Evolutionary conservation across 306 rosid genomes (phyloP).

Genomic region (Lablab purpureus): DNA sequence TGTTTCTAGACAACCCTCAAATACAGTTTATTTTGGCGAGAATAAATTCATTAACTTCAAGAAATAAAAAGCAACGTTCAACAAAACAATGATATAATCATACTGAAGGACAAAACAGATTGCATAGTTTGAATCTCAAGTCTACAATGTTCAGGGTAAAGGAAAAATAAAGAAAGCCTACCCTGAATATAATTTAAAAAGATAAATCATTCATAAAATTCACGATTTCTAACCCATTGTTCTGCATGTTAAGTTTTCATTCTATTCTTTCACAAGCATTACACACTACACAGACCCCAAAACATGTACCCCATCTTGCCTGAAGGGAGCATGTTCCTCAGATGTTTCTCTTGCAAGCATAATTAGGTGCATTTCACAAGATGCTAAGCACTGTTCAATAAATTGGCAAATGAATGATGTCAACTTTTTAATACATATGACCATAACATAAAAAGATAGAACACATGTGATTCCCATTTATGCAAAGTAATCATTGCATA

Average conservation of each 20-base stretch:
- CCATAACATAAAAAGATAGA: no score
- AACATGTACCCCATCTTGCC: not conserved
- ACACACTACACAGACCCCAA: conserved; percentile 19
- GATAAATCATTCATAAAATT: conserved; percentile 5
- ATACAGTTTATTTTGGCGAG: not conserved
- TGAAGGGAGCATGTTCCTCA: conserved; percentile 28
- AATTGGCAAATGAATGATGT: conserved; percentile 15
- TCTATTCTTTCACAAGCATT: not conserved
- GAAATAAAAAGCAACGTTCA: not conserved
- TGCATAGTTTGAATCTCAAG: not conserved
- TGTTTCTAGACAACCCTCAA: not conserved
- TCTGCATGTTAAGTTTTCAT: not conserved
- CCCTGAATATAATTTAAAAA: not conserved
- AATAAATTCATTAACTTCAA: not conserved
- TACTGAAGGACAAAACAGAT: conserved; percentile 2
- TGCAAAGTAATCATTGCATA: not conserved
- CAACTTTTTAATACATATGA: not conserved
- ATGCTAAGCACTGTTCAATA: conserved; percentile 29
- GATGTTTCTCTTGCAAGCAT: conserved; percentile 16
- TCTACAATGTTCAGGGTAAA: conserved; percentile 15
- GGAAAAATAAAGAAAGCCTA: conserved; percentile 31
- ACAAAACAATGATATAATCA: conserved; percentile 1
- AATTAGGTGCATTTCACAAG: not conserved
- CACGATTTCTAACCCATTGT: conserved; percentile 18
- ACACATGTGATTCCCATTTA: not conserved